A percentile compares a stretch with the other conserved stretches of the same genome.
These are phyloP conservation scores for Nicotiana noctiflora DNA, from an alignment of 257 asterid genomes.

Conservation along the genomic window DNA sequence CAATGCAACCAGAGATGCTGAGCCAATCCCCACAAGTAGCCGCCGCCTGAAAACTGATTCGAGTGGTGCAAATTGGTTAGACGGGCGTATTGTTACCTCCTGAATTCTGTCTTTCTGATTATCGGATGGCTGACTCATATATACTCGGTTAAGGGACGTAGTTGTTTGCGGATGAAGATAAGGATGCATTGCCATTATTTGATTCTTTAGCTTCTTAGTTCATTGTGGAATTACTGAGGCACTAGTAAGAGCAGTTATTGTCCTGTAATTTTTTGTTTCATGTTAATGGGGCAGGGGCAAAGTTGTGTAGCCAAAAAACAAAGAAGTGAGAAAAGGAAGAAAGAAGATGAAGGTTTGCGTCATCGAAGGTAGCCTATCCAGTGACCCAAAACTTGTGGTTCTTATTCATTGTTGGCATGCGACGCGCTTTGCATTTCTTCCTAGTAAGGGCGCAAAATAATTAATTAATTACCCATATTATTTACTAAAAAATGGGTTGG, in stretches of 20 bases:
- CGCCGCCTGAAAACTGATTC: constrained; percentile 66
- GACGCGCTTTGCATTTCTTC: too few relatives aligned
- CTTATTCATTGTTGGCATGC: too few relatives aligned
- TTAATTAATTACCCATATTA: too few relatives aligned
- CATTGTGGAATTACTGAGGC: neutral
- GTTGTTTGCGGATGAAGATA: neutral
- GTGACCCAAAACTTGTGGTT: too few relatives aligned
- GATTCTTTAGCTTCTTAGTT: neutral
- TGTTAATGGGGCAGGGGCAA: neutral
- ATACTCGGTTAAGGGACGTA: constrained; percentile 19
- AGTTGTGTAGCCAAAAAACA: neutral
- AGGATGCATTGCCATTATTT: neutral
- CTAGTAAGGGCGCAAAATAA: too few relatives aligned
- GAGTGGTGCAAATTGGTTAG: constrained; percentile 55
- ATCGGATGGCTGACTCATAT: constrained; percentile 34
- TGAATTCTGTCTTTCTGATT: constrained; percentile 25
- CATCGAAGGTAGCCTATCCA: too few relatives aligned
- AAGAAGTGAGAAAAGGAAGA: neutral
- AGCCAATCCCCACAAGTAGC: constrained; percentile 51
- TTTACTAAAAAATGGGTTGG: too few relatives aligned
- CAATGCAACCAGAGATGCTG: constrained; percentile 56
- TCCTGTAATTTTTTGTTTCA: neutral
- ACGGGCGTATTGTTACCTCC: constrained; percentile 16
- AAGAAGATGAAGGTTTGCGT: neutral
- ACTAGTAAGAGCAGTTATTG: neutral